Base-by-base conservation (phyloP, 768 basidiomycete species). In the Rhodotorula babjevae region DNA sequence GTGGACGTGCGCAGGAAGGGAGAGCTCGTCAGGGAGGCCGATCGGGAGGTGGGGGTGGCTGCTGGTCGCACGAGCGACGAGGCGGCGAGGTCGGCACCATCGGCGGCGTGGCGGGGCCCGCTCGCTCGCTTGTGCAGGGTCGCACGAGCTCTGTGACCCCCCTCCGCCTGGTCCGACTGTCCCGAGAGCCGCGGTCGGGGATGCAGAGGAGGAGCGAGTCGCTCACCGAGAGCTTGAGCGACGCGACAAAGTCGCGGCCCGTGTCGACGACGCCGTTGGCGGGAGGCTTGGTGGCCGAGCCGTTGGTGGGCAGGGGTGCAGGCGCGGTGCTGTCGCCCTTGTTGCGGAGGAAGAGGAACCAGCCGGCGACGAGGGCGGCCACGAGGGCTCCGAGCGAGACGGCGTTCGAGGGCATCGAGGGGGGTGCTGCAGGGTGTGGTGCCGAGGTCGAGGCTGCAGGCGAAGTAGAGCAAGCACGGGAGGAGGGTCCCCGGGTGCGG, bases 221-320 rank as follows among this genome's bases (percentile, higher is more conserved):
- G 46, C 74, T 62, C 25, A 75, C 74, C 1, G 74, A 64, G 25
- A 61, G 61, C 44, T 67, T n/a, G 64, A 75, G 68, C 4, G 58
- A 56, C 0, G 69, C 70, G 23, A 75, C 74, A 31, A 75, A 71
- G 46, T 75, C 74, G 21, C 74, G n/a, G 2, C 74, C 74, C 0
- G 74, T 66, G 49, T 68, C 72, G 7, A 52, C 55, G 3, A 33
- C 47, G n/a, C 44, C 72, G 33, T 29, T 53, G 5, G 42, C 27
- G 25, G 66, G 59, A 15, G 44, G 63, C 21, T 57, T 61, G 27
- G 47, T 59, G 49, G 55, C 64, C 9, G 60, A 50, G 31, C 70
- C 65, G 33, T 58, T 59, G 23, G 25, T 8, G 36, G 50, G 47
- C 29, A 36, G 18, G 27, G 36, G 59, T 16, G 31, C 42, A 33